Conservation (phyloP, 2,329 filamentous ascomycete species). For the Tolypocladium sp. region DNA sequence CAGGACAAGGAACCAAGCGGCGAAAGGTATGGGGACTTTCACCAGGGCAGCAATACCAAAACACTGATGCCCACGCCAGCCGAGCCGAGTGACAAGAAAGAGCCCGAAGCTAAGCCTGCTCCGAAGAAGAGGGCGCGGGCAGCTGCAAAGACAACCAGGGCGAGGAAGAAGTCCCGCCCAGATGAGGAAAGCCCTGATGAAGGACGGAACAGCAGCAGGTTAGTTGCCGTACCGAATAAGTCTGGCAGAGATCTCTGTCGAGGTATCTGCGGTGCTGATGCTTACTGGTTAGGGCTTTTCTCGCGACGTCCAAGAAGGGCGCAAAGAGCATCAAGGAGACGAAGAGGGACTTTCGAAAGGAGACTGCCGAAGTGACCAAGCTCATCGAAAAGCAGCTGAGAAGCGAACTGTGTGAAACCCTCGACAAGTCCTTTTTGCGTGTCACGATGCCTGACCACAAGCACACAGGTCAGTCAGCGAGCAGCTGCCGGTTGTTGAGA, state of each 20-base stretch:
- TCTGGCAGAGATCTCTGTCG: neutral
- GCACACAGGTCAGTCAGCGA: neutral
- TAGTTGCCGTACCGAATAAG: neutral
- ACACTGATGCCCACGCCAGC: neutral
- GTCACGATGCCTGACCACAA: neutral
- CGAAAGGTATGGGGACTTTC: conserved; percentile 8
- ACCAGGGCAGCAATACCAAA: neutral
- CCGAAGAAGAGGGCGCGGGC: conserved; percentile 7
- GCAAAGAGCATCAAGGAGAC: conserved; percentile 7
- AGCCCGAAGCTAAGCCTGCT: neutral
- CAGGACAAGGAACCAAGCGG: conserved; percentile 12
- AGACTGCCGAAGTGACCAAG: conserved; percentile 9
- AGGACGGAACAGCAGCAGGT: neutral
- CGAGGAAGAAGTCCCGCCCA: neutral
- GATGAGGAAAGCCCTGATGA: neutral
- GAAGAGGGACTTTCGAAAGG: conserved; percentile 13
- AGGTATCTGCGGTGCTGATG: neutral
- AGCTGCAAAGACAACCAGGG: conserved; percentile 4
- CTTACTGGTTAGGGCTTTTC: neutral
- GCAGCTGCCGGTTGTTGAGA: neutral
- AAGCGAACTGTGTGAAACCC: neutral
- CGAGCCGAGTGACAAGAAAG: conserved; percentile 4
- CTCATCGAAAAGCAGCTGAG: conserved; percentile 11
- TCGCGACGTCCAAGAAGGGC: conserved; percentile 4
- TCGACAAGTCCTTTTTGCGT: neutral